Evolutionary conservation across 257 asterid species (phyloP).

Genomic region (Echites panduratus): DNA sequence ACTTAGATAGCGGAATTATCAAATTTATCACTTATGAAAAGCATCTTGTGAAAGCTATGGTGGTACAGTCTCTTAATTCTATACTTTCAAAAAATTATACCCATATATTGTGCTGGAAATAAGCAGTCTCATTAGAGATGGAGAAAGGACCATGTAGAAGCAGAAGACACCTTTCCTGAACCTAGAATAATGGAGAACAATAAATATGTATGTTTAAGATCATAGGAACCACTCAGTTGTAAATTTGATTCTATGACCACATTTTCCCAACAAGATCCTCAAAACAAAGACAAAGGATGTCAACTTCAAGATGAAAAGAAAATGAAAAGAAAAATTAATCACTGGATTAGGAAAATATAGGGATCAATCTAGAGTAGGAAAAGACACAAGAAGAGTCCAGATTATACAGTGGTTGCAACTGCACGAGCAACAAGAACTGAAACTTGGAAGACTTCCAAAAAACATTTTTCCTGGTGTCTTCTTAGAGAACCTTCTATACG

Average conservation of each 20-base stretch:
- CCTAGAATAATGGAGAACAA: not conserved
- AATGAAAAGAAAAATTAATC: not conserved
- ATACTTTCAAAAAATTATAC: not conserved
- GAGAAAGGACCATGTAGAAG: not conserved
- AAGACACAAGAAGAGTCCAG: not conserved
- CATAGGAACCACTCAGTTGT: not conserved
- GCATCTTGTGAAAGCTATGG: not conserved
- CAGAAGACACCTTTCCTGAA: not conserved
- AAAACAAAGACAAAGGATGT: not conserved
- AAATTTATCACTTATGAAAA: not conserved
- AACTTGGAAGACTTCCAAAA: too few species aligned
- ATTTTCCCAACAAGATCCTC: not conserved
- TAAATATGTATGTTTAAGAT: not conserved
- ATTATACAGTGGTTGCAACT: not conserved
- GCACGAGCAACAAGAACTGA: not conserved
- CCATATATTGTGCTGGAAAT: not conserved
- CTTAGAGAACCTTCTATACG: not conserved
- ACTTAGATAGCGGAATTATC: not conserved
- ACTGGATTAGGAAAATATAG: not conserved
- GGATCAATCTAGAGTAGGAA: not conserved
- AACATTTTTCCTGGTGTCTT: too few species aligned
- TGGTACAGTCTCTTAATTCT: not conserved
- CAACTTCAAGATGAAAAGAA: not conserved
- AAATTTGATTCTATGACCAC: not conserved
- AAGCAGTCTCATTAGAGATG: not conserved